Evolutionary conservation across 371 early-diverging fungal species (phyloP).

Genomic region (Lichtheimia ramosa): DNA sequence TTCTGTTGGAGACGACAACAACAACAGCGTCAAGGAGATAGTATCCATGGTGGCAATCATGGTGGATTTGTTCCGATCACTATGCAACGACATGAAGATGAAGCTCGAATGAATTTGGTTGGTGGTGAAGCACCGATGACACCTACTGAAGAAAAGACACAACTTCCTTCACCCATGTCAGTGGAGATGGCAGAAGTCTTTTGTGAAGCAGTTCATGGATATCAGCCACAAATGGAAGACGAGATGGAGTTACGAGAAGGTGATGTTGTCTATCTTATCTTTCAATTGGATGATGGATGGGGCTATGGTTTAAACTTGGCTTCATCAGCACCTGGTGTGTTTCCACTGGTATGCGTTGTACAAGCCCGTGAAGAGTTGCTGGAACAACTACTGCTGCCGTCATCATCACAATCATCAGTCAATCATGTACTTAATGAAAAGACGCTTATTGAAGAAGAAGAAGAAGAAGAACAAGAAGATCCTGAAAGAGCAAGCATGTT

Average conservation of each 20-base stretch:
- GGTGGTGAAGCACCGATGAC: not conserved
- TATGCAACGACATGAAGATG: not conserved
- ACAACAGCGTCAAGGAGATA: not conserved
- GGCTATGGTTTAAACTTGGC: conserved; percentile 63
- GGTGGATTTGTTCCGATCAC: not conserved
- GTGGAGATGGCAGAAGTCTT: conserved; percentile 25
- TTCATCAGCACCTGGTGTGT: conserved; percentile 62
- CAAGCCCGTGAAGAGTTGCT: conserved; percentile 29
- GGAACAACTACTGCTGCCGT: conserved; percentile 24
- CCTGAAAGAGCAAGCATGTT: not conserved
- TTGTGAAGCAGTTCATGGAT: conserved; percentile 36
- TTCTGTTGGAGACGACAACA: conserved; percentile 7
- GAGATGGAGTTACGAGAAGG: conserved; percentile 60
- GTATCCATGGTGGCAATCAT: not conserved
- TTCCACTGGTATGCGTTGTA: conserved; percentile 64
- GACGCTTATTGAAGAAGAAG: conserved; percentile 12
- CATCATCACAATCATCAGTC: not conserved
- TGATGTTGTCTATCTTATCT: conserved; percentile 60
- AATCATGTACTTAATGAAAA: conserved; percentile 8
- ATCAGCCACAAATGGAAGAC: conserved; percentile 54
- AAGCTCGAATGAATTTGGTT: conserved; percentile 1
- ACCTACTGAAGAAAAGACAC: conserved; percentile 7
- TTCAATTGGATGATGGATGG: conserved; percentile 70
- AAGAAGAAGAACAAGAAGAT: not conserved
- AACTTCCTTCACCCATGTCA: conserved; percentile 9